Evolutionary conservation across 495 filamentous ascomycete species (phyloP), one percentile per base, ranked within the genome.

Genomic region (Penicillium samsonianum): DNA sequence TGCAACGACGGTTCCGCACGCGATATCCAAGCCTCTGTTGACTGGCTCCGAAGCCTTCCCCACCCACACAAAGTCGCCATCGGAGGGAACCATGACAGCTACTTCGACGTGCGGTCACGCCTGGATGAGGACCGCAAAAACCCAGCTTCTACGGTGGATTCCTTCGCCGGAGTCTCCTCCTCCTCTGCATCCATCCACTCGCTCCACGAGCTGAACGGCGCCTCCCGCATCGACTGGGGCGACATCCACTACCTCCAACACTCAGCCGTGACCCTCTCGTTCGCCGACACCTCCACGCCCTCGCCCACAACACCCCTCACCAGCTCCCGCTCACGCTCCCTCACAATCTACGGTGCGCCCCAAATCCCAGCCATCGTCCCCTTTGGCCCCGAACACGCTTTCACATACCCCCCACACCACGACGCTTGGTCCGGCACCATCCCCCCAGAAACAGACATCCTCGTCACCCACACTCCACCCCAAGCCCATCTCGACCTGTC

Each of bases 11-110:
- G 93, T 49, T 88, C 82, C 17, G 76, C 80, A 4, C 75, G 78
- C 10, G 86, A 90, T 48, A 87, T 98, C 42, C 88, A 92, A 76
- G 79, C 76, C 30, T 84, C 89, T 60, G 71, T 96, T 20, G 83
- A 92, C 70, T 97, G 92, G 92, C 78, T 97, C 4, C 73, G 73
- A 25, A 76, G 74, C 20, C 79, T 92, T 2, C 86, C 88, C 1
- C 91, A 96, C 63, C 71, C 73, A 31, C 78, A 92, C 59, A 96
- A 96, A 70, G 81, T 97, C 47, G 82, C 91, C 37, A 88, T 97
- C 57, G 81, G 84, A 55, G 93, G 93, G n/a, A 96, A 96, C 68
- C 91, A 96, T 69, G 92, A 96, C 64, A 82, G 81, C 62, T 92
- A 84, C 72, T 87, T 96, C 51, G 92, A 97, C 64, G 62, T 70